Base-by-base conservation (phyloP, 2,329 filamentous ascomycete genomes). In the Cladosporium oxysporum region DNA sequence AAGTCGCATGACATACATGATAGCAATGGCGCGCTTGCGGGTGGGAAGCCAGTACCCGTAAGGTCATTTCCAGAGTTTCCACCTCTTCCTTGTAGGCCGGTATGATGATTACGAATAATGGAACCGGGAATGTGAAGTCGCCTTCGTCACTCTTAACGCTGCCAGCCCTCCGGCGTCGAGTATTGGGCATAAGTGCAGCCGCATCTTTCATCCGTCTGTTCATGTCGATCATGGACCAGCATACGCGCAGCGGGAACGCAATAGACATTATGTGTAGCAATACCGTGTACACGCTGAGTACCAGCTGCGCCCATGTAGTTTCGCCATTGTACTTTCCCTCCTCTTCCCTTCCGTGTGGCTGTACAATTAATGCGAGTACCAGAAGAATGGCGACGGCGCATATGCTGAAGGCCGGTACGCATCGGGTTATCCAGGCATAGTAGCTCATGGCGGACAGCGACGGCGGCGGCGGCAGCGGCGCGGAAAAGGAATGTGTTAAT, bases 11-110 rank as follows among this genome's bases (percentile, higher is more conserved):
- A 85, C 88, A 82, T 78, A 91, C 89, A 82, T 91, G 89, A 75
- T 91, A 92, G 59, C 83, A 86, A 70, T 80, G 81, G 64, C 82
- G 81, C 29, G 90, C 89, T 70, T 86, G 84, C 0, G 86, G 83
- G 72, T 92, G 90, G 33, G 84, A 88, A 5, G 88, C 88, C 67
- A 91, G 78, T 26, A 91, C 89, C 49, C 88, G 85, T 23, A 92
- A 78, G 0, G 90, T 91, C 73, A 90, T 88, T 68, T 85, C 83
- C 57, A 91, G 79, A 0, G 87, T 90, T 66, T 90, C 87, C 65
- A 88, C 79, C 65, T 91, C 88, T 75, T 92, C 90, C 76, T 90
- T 90, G 79, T 91, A 92, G 73, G 91, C 91, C 21, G 90, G 90
- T 52, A 92, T 82, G 69, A 91, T 81, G 68, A 92, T 90, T 16